Base-by-base conservation (phyloP, 2,329 filamentous ascomycete species). In the Hymenotorrendiella dingleyae region DNA sequence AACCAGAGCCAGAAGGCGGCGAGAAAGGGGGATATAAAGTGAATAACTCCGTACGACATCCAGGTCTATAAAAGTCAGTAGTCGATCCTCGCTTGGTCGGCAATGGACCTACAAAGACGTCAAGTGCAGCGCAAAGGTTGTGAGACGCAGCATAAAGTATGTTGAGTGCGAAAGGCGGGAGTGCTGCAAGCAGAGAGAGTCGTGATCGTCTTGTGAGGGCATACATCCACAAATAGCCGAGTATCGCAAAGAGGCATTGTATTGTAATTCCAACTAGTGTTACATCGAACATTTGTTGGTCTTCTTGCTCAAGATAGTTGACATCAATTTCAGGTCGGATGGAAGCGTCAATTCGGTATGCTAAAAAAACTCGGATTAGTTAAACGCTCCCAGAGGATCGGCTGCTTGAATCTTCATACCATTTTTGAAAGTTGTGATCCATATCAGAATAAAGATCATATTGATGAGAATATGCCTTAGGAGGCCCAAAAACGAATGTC, bases 1-100 rank as follows among this genome's bases (percentile, higher is more conserved):
- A 95, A 70, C 70, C 95, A 96, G 63, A 95, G 81, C 58, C 88
- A 71, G 8, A 74, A 68, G 28, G 86, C 84, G 68, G 80, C 84
- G 48, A 95, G 75, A 49, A 86, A 81, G 7, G 90, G 90, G 14
- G 84, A 85, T 22, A 82, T 85, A 58, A 94, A 96, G 66, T 96
- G 90, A 42, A 86, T 84, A 42, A 96, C 73, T 40, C 90, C 90
- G 61, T 96, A 96, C 0, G 90, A 90, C n/a, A 96, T 67, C 90
- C 90, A 95, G 12, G 90, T 88, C 48, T 54, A 16, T 21, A 23
- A 6, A 28, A 94, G 69, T 46, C 94, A 72, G 60, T 93, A 86
- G 44, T 94, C 76, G 35, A 85, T 70, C 12, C 16, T 23, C 22
- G 9, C n/a, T 14, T 8, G 33, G 11, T 7, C 12, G 28, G 26